A percentile compares a stretch with the other conserved stretches of the same genome.
Conservation (phyloP, 805 yeast genomes). For the Vanderwaltozyma verrucispora region DNA sequence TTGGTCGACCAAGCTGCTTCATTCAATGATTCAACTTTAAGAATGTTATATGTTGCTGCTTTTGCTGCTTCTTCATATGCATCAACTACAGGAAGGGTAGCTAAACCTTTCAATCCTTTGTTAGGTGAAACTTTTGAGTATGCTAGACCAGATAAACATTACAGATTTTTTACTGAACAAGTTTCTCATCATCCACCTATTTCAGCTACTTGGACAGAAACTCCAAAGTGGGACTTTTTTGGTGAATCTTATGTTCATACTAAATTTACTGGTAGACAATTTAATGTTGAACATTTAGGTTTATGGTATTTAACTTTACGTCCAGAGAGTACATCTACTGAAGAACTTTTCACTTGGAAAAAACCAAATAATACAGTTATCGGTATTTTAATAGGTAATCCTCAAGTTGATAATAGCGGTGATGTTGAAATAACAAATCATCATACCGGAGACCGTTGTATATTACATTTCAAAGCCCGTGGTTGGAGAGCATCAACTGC, state of each 20-base stretch:
- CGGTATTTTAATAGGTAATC: constrained; percentile 88
- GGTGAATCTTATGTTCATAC: constrained; percentile 91
- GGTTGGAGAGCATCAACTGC: constrained; percentile 94
- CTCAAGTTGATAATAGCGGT: constrained; percentile 91
- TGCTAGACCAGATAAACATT: constrained; percentile 77
- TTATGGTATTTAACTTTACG: constrained; percentile 76
- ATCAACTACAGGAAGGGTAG: constrained; percentile 82
- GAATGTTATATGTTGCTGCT: constrained; percentile 82
- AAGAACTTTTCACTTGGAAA: constrained; percentile 83
- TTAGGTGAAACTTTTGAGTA: constrained; percentile 93
- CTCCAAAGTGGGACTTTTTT: constrained; percentile 85
- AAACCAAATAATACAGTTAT: constrained; percentile 89
- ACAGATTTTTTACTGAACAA: constrained; percentile 80
- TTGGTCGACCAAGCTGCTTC: constrained; percentile 69
- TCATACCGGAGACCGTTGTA: constrained; percentile 69
- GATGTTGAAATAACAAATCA: constrained; percentile 79
- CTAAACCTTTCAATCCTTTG: constrained; percentile 93
- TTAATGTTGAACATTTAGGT: constrained; percentile 87
- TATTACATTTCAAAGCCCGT: constrained; percentile 69
- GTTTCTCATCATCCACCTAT: constrained; percentile 97
- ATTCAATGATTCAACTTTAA: constrained; percentile 62
- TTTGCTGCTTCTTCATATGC: constrained; percentile 94
- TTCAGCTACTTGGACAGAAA: constrained; percentile 79
- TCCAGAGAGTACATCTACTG: constrained; percentile 48
- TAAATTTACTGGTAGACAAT: constrained; percentile 80